Evolutionary conservation across 2,329 filamentous ascomycete genomes (phyloP), one percentile per base, ranked within the genome.

Genomic region (Cadophora gregata): DNA sequence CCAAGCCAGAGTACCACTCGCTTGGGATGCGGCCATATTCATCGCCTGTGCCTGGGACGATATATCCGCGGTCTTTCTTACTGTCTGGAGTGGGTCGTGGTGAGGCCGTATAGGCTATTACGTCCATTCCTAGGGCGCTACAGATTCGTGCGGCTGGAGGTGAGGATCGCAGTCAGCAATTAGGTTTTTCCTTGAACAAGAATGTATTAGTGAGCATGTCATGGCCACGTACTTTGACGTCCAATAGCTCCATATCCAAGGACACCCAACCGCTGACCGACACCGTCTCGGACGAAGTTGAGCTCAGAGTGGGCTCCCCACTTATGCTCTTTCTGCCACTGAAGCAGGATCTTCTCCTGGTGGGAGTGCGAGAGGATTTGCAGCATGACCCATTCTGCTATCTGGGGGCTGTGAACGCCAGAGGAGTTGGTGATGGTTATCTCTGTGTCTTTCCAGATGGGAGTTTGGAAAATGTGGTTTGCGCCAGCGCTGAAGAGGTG

Each of bases 381-480:
- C 82, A 90, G 81, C 31, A 90, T 77, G 14, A 88, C 84, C 88
- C 88, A 91, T 79, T 90, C 88, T 0, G 87, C 82, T 59, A 90
- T 90, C 65, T 88, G 86, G 0, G 88, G 88, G 1, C 77, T 77
- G 62, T 79, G 77, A 16, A 80, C 72, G 7, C 78, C 78, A 5
- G 73, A 77, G 8, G 76, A 75, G 14, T 76, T 79, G 0, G 77
- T 76, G 25, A 80, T 70, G 0, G 73, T 65, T n/a, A 80, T 75
- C n/a, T 74, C 66, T 2, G 77, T 75, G 5, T 77, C 73, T 51
- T 71, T 78, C 67, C 73, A 80, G 1, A 80, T 67, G 0, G 72
- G 73, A 1, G 71, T 71, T 0, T 74, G 31, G 3, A 62, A 25
- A 4, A 78, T 36, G 24, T 71, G 74, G 59, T 80, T 76, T n/a